phyloP scores from a whole-genome alignment of 306 rosid species.

The Mimosa pudica region DNA sequence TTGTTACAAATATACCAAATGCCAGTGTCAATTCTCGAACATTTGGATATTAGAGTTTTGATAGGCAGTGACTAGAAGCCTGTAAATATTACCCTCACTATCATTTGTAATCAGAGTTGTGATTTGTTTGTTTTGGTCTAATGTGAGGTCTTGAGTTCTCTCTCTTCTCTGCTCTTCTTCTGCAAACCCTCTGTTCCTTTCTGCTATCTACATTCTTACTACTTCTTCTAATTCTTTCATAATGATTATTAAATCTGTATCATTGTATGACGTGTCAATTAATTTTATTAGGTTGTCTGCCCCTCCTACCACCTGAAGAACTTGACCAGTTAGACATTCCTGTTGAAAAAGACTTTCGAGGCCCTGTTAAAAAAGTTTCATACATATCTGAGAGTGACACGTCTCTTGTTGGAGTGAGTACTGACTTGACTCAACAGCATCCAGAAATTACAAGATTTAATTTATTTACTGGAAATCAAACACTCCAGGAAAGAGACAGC shows the following conservation, averaged over 20 bases:
- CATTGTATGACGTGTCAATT: slow-evolving; percentile 23
- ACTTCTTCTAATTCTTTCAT: no score
- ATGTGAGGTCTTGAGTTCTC: no score
- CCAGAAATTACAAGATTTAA: slow-evolving; percentile 60
- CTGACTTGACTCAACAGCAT: slow-evolving; percentile 44
- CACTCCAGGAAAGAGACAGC: slow-evolving; percentile 64
- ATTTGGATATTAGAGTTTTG: no score
- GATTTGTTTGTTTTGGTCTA: no score
- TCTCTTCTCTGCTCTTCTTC: no score
- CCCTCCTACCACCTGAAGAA: slow-evolving; percentile 74
- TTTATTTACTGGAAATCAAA: slow-evolving; percentile 89
- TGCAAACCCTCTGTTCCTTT: no score
- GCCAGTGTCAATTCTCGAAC: neutral
- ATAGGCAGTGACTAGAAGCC: no score
- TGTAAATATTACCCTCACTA: no score
- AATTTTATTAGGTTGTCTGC: slow-evolving; percentile 75
- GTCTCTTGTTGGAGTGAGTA: slow-evolving; percentile 45
- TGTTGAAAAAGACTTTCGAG: slow-evolving; percentile 38
- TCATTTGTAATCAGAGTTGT: no score
- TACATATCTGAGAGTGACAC: slow-evolving; percentile 54
- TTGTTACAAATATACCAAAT: neutral
- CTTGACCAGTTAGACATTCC: slow-evolving; percentile 80
- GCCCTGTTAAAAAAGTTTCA: slow-evolving; percentile 50
- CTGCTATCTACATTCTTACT: no score
- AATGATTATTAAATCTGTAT: no score